These are phyloP conservation scores for Candida anglica DNA, from an alignment of 805 yeast genomes.

Conservation along the genomic window DNA sequence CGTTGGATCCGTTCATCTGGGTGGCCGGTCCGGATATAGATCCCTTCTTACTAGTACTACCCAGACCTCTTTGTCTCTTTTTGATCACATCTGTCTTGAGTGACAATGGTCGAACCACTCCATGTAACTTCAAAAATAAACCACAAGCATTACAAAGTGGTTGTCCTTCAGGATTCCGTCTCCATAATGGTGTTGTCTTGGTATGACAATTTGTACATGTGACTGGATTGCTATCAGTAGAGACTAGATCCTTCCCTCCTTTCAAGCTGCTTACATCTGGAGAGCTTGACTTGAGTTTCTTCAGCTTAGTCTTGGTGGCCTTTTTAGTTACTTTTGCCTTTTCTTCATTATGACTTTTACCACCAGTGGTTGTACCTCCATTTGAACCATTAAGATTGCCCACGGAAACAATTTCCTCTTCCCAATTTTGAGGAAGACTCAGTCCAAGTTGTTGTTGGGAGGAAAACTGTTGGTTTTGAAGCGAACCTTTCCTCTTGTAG, in stretches of 20 bases:
- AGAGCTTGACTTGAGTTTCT: not conserved
- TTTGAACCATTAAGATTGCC: not conserved
- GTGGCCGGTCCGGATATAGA: not conserved
- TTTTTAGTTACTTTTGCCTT: not conserved
- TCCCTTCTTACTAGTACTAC: conserved; percentile 13
- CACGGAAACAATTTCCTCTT: not conserved
- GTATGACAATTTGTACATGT: conserved; percentile 88
- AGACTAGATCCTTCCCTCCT: conserved; percentile 5
- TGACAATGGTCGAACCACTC: conserved; percentile 90
- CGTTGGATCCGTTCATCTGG: not conserved
- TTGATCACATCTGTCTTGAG: conserved; percentile 90
- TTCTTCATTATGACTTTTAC: not conserved
- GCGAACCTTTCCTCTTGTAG: too few species aligned
- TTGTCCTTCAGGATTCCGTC: conserved; percentile 87
- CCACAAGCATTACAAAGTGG: conserved; percentile 98
- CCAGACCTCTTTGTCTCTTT: conserved; percentile 68
- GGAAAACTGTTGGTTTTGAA: not conserved
- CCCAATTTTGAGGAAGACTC: conserved; percentile 2
- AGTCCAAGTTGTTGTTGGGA: not conserved
- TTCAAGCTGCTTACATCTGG: not conserved
- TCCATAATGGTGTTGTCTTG: conserved; percentile 90
- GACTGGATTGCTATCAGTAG: conserved; percentile 9
- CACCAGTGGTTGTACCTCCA: not conserved
- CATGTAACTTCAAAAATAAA: conserved; percentile 83
- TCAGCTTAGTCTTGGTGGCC: not conserved